Base-by-base conservation (phyloP, 352 stramenopile species). In the Phytophthora parvispora region DNA sequence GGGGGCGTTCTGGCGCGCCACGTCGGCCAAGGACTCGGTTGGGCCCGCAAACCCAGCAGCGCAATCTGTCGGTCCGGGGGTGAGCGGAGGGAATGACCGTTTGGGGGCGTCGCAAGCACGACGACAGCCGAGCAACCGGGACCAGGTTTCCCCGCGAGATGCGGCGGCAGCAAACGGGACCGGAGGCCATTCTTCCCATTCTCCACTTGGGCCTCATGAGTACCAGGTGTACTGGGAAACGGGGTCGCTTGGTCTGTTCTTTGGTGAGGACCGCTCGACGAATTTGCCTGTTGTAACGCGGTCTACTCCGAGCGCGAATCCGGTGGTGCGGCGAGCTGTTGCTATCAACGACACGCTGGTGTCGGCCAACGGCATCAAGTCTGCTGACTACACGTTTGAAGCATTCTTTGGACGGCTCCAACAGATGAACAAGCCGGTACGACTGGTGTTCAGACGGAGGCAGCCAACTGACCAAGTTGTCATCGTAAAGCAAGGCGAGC, bases 341-440 rank as follows among this genome's bases (percentile, higher is more conserved):
- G 77, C 77, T 16, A 63, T 93, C 22, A 90, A 93, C 43, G 89
- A 97, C 61, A 92, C 86, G 25, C 78, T 97, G 6, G 67, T 97
- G 24, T 91, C 85, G 4, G 89, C 89, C 0, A 97, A 97, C 53
- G 77, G 78, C 22, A 77, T 97, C 22, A 73, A 78, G 29, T 94
- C 87, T 4, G 72, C 72, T 1, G 84, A 94, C 32, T 92, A 87
- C 58, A 81, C 82, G 56, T 97, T 97, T 24, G 85, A 93, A 54
- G 77, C 84, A 3, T 97, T 97, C 56, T 97, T 97, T 60, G 80
- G 80, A 24, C 70, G 85, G 4, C 67, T 97, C 5, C 87, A 95
- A 52, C 84, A 97, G 27, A 93, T 95, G 87, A 90, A 86, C 55
- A 97, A 97, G 55, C 89, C 89, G 3, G 89, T 97, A 7, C 79